These are phyloP conservation scores for Tolypocladium nubicola DNA, from an alignment of 2,329 filamentous ascomycete species.

Conservation along the genomic window DNA sequence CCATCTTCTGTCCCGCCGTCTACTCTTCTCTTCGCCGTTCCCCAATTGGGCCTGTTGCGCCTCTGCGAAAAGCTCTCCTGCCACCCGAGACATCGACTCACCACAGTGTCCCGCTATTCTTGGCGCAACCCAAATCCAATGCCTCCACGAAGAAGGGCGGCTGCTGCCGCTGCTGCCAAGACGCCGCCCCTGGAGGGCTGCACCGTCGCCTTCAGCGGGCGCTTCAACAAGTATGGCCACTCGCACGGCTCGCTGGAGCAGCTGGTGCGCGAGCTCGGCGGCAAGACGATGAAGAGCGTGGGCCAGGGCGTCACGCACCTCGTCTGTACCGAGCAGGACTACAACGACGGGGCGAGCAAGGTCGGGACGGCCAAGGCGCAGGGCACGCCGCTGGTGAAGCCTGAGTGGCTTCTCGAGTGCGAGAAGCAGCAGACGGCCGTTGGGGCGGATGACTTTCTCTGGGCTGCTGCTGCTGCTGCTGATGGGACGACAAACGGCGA, in stretches of 20 bases:
- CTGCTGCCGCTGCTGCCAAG: slow-evolving; percentile 5
- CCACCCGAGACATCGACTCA: not conserved
- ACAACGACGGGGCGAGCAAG: slow-evolving; percentile 37
- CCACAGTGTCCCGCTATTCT: not conserved
- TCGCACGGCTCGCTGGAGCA: not conserved
- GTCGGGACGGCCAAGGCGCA: slow-evolving; percentile 35
- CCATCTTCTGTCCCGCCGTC: not conserved
- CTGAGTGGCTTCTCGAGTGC: slow-evolving; percentile 54
- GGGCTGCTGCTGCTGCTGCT: slow-evolving; percentile 4
- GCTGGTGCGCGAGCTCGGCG: not conserved
- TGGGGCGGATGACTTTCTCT: slow-evolving; percentile 13
- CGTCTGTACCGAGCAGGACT: slow-evolving; percentile 43
- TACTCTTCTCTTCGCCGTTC: not conserved
- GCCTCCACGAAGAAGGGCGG: not conserved
- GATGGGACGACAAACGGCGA: slow-evolving; percentile 3
- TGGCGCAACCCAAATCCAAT: not conserved
- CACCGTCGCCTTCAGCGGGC: not conserved
- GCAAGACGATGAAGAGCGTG: slow-evolving; percentile 19
- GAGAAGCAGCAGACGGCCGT: slow-evolving; percentile 18
- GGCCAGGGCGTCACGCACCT: slow-evolving; percentile 44
- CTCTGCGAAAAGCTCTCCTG: not conserved
- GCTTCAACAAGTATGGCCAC: not conserved
- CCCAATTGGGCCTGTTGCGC: not conserved
- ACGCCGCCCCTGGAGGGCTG: not conserved
- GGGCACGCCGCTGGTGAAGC: slow-evolving; percentile 42